phyloP scores from a whole-genome alignment of 2,329 filamentous ascomycete species.

The Neonectria ditissima region DNA sequence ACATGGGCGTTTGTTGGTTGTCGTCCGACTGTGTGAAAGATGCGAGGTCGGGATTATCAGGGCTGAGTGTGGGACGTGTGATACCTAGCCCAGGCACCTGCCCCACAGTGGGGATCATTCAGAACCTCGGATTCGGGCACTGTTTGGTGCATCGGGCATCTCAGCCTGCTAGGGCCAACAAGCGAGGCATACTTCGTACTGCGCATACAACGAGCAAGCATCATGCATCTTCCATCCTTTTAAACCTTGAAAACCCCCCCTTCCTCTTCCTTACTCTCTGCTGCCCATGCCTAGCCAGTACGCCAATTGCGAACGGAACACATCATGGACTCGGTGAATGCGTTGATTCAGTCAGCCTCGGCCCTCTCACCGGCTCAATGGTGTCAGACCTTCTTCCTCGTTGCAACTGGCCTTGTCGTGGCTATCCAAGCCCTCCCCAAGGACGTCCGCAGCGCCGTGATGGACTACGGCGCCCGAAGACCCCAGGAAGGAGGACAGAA shows the following conservation, averaged over 20 bases:
- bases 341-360: constrained; percentile 10
- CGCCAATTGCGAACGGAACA: background rate
- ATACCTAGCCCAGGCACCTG: background rate
- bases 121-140: background rate
- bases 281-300: background rate
- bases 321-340: constrained; percentile 23
- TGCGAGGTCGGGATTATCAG: background rate
- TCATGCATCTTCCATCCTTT: constrained; percentile 15
- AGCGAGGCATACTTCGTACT: constrained; percentile 15
- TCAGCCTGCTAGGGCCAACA: background rate
- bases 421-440: constrained; percentile 58
- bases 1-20: background rate
- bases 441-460: constrained; percentile 57
- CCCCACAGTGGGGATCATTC: constrained; percentile 19
- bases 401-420: constrained; percentile 55
- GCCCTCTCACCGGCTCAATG: constrained; percentile 45
- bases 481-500: constrained; percentile 41
- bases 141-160: background rate
- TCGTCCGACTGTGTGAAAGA: background rate
- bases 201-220: constrained; percentile 6
- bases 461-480: constrained; percentile 64
- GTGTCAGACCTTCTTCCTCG: constrained; percentile 62
- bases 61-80: constrained; percentile 3
- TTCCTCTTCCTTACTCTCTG: background rate
- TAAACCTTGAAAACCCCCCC: background rate